Evolutionary conservation across 1,284 basidiomycete species (phyloP), one percentile per base, ranked within the genome.

Genomic region (Malassezia japonica): DNA sequence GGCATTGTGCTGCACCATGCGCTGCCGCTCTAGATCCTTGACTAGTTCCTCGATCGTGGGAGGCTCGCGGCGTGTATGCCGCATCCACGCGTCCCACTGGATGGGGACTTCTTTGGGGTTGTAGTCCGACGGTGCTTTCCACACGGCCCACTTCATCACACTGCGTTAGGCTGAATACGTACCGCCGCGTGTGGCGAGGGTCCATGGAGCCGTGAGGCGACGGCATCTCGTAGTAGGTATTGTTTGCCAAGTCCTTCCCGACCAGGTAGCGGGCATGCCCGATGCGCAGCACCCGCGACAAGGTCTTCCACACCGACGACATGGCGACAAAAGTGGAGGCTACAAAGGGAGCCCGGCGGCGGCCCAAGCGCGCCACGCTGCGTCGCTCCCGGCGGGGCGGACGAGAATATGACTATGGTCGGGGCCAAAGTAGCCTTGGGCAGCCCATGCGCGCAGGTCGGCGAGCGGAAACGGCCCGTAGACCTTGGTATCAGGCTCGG

Each of bases 71-170:
- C 68, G 41, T 3, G 68, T 71, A 32, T 71, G 68, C 8, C 68
- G 47, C 44, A 71, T 55, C 68, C 68, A 71, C 46, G 64, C 64
- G 24, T 59, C 57, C 68, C 68, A 71, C 46, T 71, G 68, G 6
- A 65, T 61, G 5, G 68, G 67, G 18, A 71, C 57, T 6, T 57
- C 56, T 21, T 55, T 47, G 32, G 65, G 68, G 37, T 67, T 65
- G 41, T 67, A 64, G 43, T 69, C 66, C 20, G 43, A 44, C 10
- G 44, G 16, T 7, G 41, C 18, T 6, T n/a, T 23, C 37, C 18
- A 38, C 3, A 20, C 28, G 12, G 35, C 35, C 44, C 44, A 52
- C 23, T 52, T 52, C 13, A 55, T 50, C 24, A 50, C 38, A 16
- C 43, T 43, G 36, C 21, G 38, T 45, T 15, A 37, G 29, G 24